These are phyloP conservation scores for Zygnema circumcarinatum DNA, from an alignment of 139 green algal species.

Conservation along the genomic window DNA sequence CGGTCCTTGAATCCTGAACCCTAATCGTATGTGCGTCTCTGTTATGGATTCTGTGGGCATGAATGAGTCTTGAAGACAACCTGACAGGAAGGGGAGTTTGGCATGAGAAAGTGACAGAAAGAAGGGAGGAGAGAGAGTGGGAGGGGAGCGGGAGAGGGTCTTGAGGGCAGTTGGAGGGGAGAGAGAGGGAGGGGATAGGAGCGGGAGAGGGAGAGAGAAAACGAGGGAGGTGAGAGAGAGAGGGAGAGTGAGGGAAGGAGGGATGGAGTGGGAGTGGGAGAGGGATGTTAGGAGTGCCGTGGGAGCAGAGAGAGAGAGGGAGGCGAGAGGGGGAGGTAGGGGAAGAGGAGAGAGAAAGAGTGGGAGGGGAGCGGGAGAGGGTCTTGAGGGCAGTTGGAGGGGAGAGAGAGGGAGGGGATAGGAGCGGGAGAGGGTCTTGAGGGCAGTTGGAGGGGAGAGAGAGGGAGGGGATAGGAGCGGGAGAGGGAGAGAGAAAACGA, in stretches of 20 bases:
- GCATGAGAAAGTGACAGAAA: background rate
- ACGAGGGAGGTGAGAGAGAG: background rate
- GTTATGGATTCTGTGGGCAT: conserved; percentile 44
- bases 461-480: no score
- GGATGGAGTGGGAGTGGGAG: background rate
- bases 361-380: background rate
- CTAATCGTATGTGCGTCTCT: conserved; percentile 37
- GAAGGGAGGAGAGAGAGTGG: background rate
- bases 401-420: background rate
- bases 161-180: background rate
- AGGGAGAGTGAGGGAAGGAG: background rate
- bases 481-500: no score
- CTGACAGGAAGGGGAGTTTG: background rate
- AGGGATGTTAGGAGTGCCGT: conserved; percentile 1
- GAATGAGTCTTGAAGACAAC: conserved; percentile 21
- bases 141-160: background rate
- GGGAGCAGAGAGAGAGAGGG: no score
- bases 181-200: background rate
- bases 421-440: no score
- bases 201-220: background rate
- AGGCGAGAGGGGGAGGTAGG: no score
- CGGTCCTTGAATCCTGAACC: conserved; percentile 49
- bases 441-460: no score
- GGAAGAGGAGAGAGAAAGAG: background rate
- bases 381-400: background rate